Evolutionary conservation across 768 basidiomycete species (phyloP), one percentile per base, ranked within the genome.

Genomic region (Lactifluus echinatus): DNA sequence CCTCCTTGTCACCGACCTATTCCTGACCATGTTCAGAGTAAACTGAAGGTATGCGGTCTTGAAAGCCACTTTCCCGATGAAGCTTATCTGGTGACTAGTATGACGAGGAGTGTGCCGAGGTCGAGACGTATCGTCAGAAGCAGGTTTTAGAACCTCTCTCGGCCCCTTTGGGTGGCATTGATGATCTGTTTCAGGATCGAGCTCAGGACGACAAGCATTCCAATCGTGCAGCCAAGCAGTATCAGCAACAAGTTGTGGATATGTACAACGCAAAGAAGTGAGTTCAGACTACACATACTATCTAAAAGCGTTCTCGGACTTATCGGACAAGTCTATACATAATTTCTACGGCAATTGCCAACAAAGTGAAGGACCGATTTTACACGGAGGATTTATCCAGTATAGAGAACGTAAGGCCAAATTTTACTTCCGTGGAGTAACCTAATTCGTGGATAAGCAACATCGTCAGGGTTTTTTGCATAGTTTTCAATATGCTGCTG

Each of bases 191-290:
- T 24, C 63, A 89, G 87, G 80, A 75, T 50, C 81, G 84, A 56
- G 79, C 80, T 42, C 74, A 74, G 39, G 87, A 89, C 64, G 89
- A 92, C 66, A 81, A 77, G 45, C 88, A 90, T 56, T 83, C 86
- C 31, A 87, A 85, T 53, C 79, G 87, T 33, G 80, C 77, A 3
- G 83, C 82, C 19, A 83, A 79, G 67, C 88, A 90, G 64, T 80
- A 80, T 43, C 88, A 89, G 60, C 83, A 87, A 63, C 87, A 89
- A 63, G 79, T 78, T 52, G 75, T 76, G 33, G 85, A 90, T 39
- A 91, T 92, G 89, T 69, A 82, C 42, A 86, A 84, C 63, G 79
- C 81, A 70, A 92, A 91, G 74, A 92, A 91, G 89, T 90, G 56
- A 37, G 33, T 23, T 15, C 21, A 37, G n/a, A 45, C 19, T 26